A percentile compares a stretch with the other conserved stretches of the same genome.
Evolutionary conservation across 2,329 filamentous ascomycete genomes (phyloP).

Genomic region (Aureobasidium sp.): DNA sequence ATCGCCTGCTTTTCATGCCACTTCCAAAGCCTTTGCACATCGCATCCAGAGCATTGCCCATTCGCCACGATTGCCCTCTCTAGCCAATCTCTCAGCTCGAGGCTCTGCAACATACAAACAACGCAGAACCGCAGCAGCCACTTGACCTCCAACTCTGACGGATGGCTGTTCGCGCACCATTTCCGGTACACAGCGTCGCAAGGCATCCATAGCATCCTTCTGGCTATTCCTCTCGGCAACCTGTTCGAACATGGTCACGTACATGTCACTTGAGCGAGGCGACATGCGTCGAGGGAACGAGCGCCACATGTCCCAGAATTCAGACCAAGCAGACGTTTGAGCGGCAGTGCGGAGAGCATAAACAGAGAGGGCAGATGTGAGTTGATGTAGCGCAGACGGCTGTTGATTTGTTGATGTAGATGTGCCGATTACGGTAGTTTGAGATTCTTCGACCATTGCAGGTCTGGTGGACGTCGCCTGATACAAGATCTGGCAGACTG

Average conservation of each 20-base stretch:
- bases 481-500: slow-evolving; percentile 40
- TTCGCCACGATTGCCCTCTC: slow-evolving; percentile 4
- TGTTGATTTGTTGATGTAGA: slow-evolving; percentile 16
- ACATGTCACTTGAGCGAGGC: slow-evolving; percentile 45
- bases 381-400: slow-evolving; percentile 31
- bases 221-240: slow-evolving; percentile 34
- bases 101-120: slow-evolving; percentile 51
- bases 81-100: slow-evolving; percentile 29
- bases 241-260: slow-evolving; percentile 44
- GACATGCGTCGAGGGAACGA: slow-evolving; percentile 43
- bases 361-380: slow-evolving; percentile 27
- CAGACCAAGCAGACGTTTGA: slow-evolving; percentile 32
- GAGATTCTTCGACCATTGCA: neutral
- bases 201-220: slow-evolving; percentile 39
- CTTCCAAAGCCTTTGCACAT: neutral
- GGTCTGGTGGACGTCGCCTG: neutral
- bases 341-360: slow-evolving; percentile 8
- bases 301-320: slow-evolving; percentile 54
- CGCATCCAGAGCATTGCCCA: slow-evolving; percentile 9
- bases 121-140: slow-evolving; percentile 42
- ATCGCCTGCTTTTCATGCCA: neutral
- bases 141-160: slow-evolving; percentile 35
- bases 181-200: slow-evolving; percentile 49
- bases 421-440: neutral
- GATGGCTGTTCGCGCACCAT: slow-evolving; percentile 48